These are phyloP conservation scores for Pulveroboletus frians DNA, from an alignment of 768 basidiomycete species.

Conservation along the genomic window DNA sequence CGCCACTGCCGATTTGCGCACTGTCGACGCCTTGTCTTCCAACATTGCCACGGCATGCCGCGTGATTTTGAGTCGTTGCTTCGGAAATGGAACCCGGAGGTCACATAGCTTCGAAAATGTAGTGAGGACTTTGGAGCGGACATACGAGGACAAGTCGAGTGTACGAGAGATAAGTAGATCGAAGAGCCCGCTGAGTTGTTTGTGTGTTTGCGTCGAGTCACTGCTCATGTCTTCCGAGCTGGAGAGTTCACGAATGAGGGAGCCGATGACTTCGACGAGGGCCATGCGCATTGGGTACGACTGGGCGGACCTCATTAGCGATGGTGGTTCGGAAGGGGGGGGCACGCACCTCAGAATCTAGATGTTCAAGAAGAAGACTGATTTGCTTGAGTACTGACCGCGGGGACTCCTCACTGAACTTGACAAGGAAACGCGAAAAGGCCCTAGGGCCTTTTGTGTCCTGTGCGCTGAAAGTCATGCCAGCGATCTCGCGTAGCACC, in stretches of 20 bases:
- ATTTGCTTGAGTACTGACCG: conserved; percentile 85
- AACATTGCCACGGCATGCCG: conserved; percentile 72
- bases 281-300: conserved; percentile 96
- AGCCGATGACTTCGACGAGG: conserved; percentile 84
- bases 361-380: conserved; percentile 71
- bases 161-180: conserved; percentile 83
- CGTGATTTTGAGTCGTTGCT: conserved; percentile 74
- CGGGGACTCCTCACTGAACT: conserved; percentile 74
- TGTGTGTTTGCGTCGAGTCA: conserved; percentile 44
- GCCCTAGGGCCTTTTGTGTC: conserved; percentile 85
- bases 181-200: conserved; percentile 77
- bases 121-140: conserved; percentile 80
- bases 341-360: conserved; percentile 82
- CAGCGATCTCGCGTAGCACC: conserved; percentile 81
- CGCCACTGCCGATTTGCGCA: conserved; percentile 79
- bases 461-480: conserved; percentile 68
- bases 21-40: conserved; percentile 84
- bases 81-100: conserved; percentile 74
- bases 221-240: conserved; percentile 44
- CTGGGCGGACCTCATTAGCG: conserved; percentile 35
- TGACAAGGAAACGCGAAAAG: conserved; percentile 80
- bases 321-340: neutral
- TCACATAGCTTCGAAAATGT: conserved; percentile 77
- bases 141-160: conserved; percentile 84
- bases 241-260: conserved; percentile 78